Base-by-base conservation (phyloP, 441 rosid genomes). In the Aleurites moluccanus region DNA sequence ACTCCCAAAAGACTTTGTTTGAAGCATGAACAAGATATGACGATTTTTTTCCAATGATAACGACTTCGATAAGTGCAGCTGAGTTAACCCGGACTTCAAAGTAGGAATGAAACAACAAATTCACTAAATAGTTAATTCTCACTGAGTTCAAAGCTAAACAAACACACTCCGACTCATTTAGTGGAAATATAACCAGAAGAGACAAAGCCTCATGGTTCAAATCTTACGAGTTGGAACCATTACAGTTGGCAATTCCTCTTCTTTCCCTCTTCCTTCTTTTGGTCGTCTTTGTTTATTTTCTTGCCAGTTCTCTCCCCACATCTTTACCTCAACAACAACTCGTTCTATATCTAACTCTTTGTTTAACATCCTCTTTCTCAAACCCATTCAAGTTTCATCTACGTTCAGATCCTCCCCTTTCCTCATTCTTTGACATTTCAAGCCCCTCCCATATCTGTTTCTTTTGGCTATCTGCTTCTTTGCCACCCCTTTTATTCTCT, bases 221-320 rank as follows among this genome's bases (percentile, higher is more conserved):
- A 64, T 92, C 98, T 16, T 82, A 80, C 27, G 88, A 79, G 33
- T 52, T 81, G 14, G 78, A 52, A 35, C 47, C 81, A 1, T 73
- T 20, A 16, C 6, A 10, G 63, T 73, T 80, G 7, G 83, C 62
- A 70, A 92, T n/a, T n/a, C n/a, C n/a, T n/a, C n/a, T n/a, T n/a
- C n/a, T n/a, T n/a, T n/a, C n/a, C n/a, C n/a, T n/a, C n/a, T n/a
- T n/a, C n/a, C n/a, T n/a, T n/a, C n/a, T n/a, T n/a, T n/a, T n/a
- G n/a, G n/a, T n/a, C n/a, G n/a, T n/a, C n/a, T n/a, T n/a, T n/a
- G n/a, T n/a, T n/a, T n/a, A n/a, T 94, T 90, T 77, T 91, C 98
- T 75, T 98, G 83, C 90, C 81, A 90, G 71, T 92, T 94, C 79
- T 92, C 98, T 7, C 98, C 99, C 99, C 99, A 95, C 94, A 87